phyloP scores from a whole-genome alignment of 2,329 filamentous ascomycete species.

The Didymosphaeria variabile region DNA sequence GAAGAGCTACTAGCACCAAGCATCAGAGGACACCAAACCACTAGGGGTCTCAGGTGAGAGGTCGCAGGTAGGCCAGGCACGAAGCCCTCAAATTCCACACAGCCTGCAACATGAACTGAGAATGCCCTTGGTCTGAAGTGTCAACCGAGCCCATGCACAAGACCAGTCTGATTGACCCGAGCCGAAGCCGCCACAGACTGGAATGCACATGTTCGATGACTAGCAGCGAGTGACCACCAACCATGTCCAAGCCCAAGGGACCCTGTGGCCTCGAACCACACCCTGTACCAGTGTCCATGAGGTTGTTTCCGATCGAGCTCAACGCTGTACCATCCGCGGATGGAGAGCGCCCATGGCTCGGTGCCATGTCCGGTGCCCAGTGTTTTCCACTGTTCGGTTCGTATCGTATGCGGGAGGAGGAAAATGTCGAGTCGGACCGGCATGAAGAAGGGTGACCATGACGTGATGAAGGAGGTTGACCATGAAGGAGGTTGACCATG shows the following conservation, averaged over 20 bases:
- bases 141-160: constrained; percentile 5
- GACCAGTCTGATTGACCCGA: background rate
- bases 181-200: constrained; percentile 10
- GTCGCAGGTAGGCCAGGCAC: constrained; percentile 17
- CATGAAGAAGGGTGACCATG: background rate
- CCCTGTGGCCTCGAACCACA: constrained; percentile 21
- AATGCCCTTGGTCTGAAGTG: background rate
- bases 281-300: constrained; percentile 19
- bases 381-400: constrained; percentile 18
- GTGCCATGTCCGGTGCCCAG: constrained; percentile 22
- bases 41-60: constrained; percentile 1
- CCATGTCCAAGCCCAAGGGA: constrained; percentile 16
- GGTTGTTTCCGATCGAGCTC: constrained; percentile 18
- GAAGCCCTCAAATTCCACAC: constrained; percentile 12
- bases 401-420: background rate
- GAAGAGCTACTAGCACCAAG: constrained; percentile 7
- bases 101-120: constrained; percentile 11
- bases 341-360: constrained; percentile 16
- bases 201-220: constrained; percentile 2
- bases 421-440: constrained; percentile 8
- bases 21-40: background rate
- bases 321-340: constrained; percentile 20
- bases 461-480: background rate
- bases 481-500: constrained; percentile 2
- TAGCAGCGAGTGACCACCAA: constrained; percentile 10